Conservation (phyloP, 2,329 filamentous ascomycete species). For the Sodiomyces alkalinus region DNA sequence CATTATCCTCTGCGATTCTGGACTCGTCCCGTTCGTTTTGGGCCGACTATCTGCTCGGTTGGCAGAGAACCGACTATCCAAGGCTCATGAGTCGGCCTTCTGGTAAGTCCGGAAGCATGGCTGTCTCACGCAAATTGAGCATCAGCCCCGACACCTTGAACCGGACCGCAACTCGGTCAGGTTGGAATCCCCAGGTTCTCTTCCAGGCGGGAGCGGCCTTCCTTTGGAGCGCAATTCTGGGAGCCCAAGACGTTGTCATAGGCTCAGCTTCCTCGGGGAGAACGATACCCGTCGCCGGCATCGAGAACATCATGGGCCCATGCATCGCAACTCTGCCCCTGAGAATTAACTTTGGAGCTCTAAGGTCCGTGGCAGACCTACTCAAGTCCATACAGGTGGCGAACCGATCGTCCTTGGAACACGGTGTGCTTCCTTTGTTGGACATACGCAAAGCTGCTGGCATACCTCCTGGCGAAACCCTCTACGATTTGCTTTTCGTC, state of each 20-base stretch:
- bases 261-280: slow-evolving; percentile 74
- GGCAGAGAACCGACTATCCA: slow-evolving; percentile 40
- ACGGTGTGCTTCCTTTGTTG: slow-evolving; percentile 47
- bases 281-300: slow-evolving; percentile 50
- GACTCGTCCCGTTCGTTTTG: slow-evolving; percentile 47
- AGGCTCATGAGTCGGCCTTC: slow-evolving; percentile 14
- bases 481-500: slow-evolving; percentile 70
- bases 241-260: slow-evolving; percentile 51
- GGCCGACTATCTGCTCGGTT: slow-evolving; percentile 46
- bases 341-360: slow-evolving; percentile 41
- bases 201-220: slow-evolving; percentile 60
- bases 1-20: slow-evolving; percentile 11
- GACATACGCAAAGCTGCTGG: slow-evolving; percentile 52
- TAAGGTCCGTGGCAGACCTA: slow-evolving; percentile 41
- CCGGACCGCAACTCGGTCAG: slow-evolving; percentile 20
- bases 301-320: slow-evolving; percentile 66
- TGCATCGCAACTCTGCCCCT: slow-evolving; percentile 65
- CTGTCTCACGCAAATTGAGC: slow-evolving; percentile 15
- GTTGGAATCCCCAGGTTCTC: slow-evolving; percentile 50
- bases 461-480: slow-evolving; percentile 32
- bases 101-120: slow-evolving; percentile 12
- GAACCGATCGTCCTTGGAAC: slow-evolving; percentile 50
- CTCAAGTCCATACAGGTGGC: slow-evolving; percentile 46
- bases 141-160: slow-evolving; percentile 19
- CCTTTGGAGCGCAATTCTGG: slow-evolving; percentile 49